phyloP scores from a whole-genome alignment of 768 basidiomycete genomes.

The Boletus speciosus region DNA sequence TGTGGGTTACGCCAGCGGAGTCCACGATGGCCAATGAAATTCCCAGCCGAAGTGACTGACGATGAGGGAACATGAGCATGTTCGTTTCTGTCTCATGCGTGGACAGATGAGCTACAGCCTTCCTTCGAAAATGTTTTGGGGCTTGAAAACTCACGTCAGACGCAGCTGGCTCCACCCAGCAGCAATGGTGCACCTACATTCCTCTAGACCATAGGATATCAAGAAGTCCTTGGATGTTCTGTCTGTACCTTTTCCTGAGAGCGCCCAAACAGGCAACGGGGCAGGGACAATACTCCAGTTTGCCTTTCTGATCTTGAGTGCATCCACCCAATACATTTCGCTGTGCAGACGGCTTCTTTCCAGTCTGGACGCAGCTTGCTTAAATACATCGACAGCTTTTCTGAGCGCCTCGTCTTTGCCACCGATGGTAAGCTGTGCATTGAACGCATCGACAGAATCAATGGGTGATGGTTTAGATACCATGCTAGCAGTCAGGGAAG shows the following conservation, averaged over 20 bases:
- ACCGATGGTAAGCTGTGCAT: slow-evolving; percentile 68
- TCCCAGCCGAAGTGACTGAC: slow-evolving; percentile 59
- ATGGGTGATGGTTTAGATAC: slow-evolving; percentile 67
- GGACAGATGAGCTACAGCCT: slow-evolving; percentile 68
- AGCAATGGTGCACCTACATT: slow-evolving; percentile 51
- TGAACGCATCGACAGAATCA: slow-evolving; percentile 64
- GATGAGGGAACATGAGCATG: slow-evolving; percentile 57
- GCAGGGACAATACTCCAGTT: slow-evolving; percentile 84
- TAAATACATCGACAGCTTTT: slow-evolving; percentile 70
- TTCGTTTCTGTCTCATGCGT: slow-evolving; percentile 42
- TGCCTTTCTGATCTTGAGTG: slow-evolving; percentile 66
- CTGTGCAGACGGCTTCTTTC: slow-evolving; percentile 57
- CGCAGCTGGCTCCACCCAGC: neutral
- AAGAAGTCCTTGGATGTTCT: slow-evolving; percentile 79
- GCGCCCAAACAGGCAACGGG: slow-evolving; percentile 66
- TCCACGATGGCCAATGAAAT: slow-evolving; percentile 48
- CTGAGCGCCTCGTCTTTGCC: slow-evolving; percentile 79
- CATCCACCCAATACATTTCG: slow-evolving; percentile 81
- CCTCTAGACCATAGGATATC: slow-evolving; percentile 76
- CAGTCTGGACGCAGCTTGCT: slow-evolving; percentile 63
- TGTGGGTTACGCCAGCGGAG: slow-evolving; percentile 30
- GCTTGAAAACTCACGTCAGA: slow-evolving; percentile 42
- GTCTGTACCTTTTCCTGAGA: slow-evolving; percentile 73
- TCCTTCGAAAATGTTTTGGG: slow-evolving; percentile 56
- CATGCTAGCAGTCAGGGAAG: slow-evolving; percentile 54